phyloP scores from a whole-genome alignment of 805 yeast genomes.

The Metschnikowia reukaufii region DNA sequence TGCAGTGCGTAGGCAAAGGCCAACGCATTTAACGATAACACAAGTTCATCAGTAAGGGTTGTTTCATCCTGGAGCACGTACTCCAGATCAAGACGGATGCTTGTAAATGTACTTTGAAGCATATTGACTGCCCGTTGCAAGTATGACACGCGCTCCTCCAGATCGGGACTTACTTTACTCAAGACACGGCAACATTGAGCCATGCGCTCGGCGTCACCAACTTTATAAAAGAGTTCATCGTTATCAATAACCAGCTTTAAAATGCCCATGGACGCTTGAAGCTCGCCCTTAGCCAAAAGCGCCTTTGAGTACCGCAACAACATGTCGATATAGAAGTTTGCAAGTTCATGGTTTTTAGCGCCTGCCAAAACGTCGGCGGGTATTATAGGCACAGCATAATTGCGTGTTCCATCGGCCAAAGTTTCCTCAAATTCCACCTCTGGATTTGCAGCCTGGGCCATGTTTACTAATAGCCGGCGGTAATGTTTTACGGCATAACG shows the following conservation, averaged over 20 bases:
- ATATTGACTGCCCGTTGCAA: slow-evolving; percentile 33
- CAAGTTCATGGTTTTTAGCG: slow-evolving; percentile 31
- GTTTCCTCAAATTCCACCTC: slow-evolving; percentile 28
- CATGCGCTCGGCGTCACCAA: slow-evolving; percentile 43
- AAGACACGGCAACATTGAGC: slow-evolving; percentile 41
- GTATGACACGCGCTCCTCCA: slow-evolving; percentile 24
- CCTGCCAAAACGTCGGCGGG: slow-evolving; percentile 29
- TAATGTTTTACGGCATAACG: slow-evolving; percentile 45
- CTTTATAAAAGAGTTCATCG: slow-evolving; percentile 35
- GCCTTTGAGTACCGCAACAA: slow-evolving; percentile 42
- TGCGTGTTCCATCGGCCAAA: slow-evolving; percentile 20
- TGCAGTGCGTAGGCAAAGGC: slow-evolving; percentile 32
- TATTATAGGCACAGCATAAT: slow-evolving; percentile 37
- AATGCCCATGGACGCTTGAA: slow-evolving; percentile 29
- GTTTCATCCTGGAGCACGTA: slow-evolving; percentile 29
- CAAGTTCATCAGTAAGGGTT: slow-evolving; percentile 38
- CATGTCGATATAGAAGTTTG: slow-evolving; percentile 45
- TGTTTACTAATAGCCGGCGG: slow-evolving; percentile 34
- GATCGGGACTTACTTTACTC: slow-evolving; percentile 25
- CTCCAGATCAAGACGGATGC: slow-evolving; percentile 24
- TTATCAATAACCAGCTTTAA: slow-evolving; percentile 33
- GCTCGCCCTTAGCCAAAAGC: slow-evolving; percentile 41
- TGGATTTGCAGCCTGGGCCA: slow-evolving; percentile 31
- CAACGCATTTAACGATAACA: slow-evolving; percentile 32
- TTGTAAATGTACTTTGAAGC: slow-evolving; percentile 31